These are phyloP conservation scores for Prunella vulgaris DNA, from an alignment of 257 asterid genomes.

Conservation along the genomic window DNA sequence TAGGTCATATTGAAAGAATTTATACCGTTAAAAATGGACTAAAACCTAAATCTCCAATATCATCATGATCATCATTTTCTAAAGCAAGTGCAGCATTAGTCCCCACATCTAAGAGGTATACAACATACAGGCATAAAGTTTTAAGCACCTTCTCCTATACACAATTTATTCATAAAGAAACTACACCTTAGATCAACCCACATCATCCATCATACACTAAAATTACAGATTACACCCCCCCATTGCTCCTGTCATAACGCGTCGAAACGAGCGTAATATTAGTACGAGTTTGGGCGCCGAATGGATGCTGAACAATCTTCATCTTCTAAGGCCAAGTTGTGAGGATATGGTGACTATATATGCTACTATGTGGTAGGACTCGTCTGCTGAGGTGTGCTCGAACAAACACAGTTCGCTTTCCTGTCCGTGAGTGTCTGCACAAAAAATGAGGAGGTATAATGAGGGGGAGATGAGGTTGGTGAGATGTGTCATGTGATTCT, in stretches of 20 bases:
- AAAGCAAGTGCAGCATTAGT: neutral
- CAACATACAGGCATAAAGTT: conserved; percentile 11
- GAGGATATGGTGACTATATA: neutral
- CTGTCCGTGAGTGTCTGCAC: conserved; percentile 60
- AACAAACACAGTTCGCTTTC: conserved; percentile 61
- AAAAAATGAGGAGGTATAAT: conserved; percentile 5
- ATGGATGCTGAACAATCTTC: neutral
- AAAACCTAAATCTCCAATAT: conserved; percentile 3
- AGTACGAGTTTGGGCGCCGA: neutral
- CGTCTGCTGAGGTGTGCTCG: conserved; percentile 23
- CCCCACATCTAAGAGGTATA: conserved; percentile 1
- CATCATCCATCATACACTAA: conserved; percentile 21
- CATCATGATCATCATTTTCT: neutral
- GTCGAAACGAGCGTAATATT: neutral
- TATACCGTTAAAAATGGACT: neutral
- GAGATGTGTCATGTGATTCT: conserved; percentile 36
- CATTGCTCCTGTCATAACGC: no score
- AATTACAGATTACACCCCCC: conserved; percentile 5
- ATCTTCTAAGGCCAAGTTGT: neutral
- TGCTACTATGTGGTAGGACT: neutral
- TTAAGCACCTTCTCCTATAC: conserved; percentile 21
- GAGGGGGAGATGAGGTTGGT: conserved; percentile 18
- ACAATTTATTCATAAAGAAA: conserved; percentile 22
- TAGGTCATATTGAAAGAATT: neutral
- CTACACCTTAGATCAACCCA: conserved; percentile 6